Conservation (phyloP, 192 early-diverging fungal species). For the Linnemannia exigua region DNA sequence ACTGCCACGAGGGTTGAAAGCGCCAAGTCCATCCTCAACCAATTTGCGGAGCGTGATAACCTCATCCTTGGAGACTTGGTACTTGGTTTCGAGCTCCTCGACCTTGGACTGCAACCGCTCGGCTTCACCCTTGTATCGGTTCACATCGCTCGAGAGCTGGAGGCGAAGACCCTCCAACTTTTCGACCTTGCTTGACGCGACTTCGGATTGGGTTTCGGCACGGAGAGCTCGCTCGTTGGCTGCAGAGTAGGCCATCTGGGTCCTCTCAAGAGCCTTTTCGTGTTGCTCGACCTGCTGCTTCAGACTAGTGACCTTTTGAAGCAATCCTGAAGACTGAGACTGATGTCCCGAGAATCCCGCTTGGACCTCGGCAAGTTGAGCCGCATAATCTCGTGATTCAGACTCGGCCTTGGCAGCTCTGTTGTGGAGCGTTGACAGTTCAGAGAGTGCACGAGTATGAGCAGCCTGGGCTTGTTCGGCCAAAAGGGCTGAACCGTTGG, state of each 20-base stretch:
- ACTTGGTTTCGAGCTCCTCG: conserved; percentile 57
- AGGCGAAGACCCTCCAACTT: conserved; percentile 52
- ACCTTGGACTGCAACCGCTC: conserved; percentile 56
- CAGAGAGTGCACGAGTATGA: conserved; percentile 60
- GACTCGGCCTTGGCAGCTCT: conserved; percentile 60
- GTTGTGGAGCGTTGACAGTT: conserved; percentile 57
- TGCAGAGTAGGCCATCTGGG: conserved; percentile 46
- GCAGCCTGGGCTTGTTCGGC: conserved; percentile 67
- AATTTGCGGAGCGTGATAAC: conserved; percentile 51
- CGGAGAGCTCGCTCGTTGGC: conserved; percentile 58
- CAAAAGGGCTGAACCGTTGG: conserved; percentile 49
- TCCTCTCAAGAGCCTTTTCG: conserved; percentile 54
- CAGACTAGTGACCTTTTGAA: conserved; percentile 32
- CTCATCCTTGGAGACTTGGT: conserved; percentile 57
- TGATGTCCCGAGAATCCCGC: conserved; percentile 56
- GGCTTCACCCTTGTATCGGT: conserved; percentile 53
- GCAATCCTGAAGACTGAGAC: conserved; percentile 34
- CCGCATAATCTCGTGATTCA: conserved; percentile 54
- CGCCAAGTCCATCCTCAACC: conserved; percentile 59
- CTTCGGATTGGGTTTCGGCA: conserved; percentile 50
- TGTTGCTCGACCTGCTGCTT: conserved; percentile 60
- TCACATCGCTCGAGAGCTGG: conserved; percentile 44
- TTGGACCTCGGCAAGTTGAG: conserved; percentile 53
- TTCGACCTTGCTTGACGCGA: conserved; percentile 47
- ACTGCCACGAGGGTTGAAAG: conserved; percentile 45